Evolutionary conservation across 78 protist genomes (phyloP), one percentile per base, ranked within the genome.

Genomic region (Bigelowiella natans): DNA sequence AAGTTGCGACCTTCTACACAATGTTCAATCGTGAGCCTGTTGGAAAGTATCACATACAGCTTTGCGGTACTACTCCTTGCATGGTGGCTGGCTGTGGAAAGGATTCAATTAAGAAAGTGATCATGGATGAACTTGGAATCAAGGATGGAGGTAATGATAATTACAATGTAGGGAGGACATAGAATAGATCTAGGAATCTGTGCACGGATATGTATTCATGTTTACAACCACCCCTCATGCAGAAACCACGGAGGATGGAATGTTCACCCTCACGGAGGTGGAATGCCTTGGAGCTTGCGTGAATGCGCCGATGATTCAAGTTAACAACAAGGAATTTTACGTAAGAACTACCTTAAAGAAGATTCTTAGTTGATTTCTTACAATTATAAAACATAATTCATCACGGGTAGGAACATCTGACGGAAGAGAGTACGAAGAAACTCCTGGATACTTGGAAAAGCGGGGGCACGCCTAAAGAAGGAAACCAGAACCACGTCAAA

Each of bases 201-300:
- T 63, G 82, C 82, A 63, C 28, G 28, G 28, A 63, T n/a, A 29
- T 28, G 29, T 29, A n/a, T n/a, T 29, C 29, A 29, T 29, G 82
- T 28, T n/a, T n/a, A 7, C 39, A n/a, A n/a, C n/a, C n/a, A n/a
- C n/a, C n/a, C n/a, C 83, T 86, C 1, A 30, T 36, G 90, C 39
- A 89, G 93, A 94, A 90, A 91, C 97, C 0, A 95, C 97, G 2
- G 2, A 36, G 36, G 98, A 96, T 90, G 94, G 94, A 18, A 38
- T 90, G 40, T 97, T 96, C 91, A 95, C 97, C 30, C 91, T 97
- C 28, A 92, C 37, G n/a, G 99, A 98, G 92, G 83, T 96, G 36
- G 99, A 98, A 92, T 98, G 99, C 93, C 96, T 96, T 29, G 99
- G 98, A 38, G 97, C 97, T 28, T 98, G 99, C 91, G 97, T 94